Percentiles rank a stretch among this genome's conserved stretches.
Conservation (phyloP, 2,329 filamentous ascomycete genomes). For the Cercospora zeae-maydis region DNA sequence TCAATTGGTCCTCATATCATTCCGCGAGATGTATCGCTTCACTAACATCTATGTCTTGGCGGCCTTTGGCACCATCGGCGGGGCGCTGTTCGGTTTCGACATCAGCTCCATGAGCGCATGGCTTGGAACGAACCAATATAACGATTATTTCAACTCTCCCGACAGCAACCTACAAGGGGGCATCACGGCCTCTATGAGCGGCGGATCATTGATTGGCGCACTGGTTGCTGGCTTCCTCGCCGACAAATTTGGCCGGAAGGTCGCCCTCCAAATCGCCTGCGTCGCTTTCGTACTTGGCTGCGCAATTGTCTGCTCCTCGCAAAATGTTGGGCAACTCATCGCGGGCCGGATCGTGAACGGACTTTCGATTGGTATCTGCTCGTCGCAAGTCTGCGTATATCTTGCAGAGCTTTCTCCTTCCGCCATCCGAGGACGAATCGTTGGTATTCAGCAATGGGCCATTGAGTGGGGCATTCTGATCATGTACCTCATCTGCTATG, state of each 20-base stretch:
- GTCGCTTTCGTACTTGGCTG: conserved; percentile 50
- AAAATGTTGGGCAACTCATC: conserved; percentile 66
- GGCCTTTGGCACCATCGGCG: conserved; percentile 58
- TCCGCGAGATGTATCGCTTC: conserved; percentile 28
- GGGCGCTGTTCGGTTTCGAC: conserved; percentile 66
- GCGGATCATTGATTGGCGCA: conserved; percentile 63
- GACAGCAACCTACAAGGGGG: conserved; percentile 57
- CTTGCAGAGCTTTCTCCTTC: conserved; percentile 60
- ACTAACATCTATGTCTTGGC: conserved; percentile 55
- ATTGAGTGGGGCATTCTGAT: conserved; percentile 64
- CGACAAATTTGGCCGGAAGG: conserved; percentile 53
- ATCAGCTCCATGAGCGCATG: conserved; percentile 64
- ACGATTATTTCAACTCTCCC: conserved; percentile 65
- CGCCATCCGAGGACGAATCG: conserved; percentile 57
- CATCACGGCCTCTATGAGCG: conserved; percentile 67
- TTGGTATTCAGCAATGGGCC: conserved; percentile 70
- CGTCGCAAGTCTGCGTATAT: conserved; percentile 62
- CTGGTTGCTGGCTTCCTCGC: conserved; percentile 56
- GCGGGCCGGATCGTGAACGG: conserved; percentile 67
- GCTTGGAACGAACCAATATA: conserved; percentile 63
- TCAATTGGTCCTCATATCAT: background rate
- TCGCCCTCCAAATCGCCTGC: conserved; percentile 50
- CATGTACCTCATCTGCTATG: conserved; percentile 65
- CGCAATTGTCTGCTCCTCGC: conserved; percentile 59
- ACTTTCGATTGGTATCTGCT: conserved; percentile 67